Evolutionary conservation across 257 asterid species (phyloP).

Genomic region (Lithospermum erythrorhizon): DNA sequence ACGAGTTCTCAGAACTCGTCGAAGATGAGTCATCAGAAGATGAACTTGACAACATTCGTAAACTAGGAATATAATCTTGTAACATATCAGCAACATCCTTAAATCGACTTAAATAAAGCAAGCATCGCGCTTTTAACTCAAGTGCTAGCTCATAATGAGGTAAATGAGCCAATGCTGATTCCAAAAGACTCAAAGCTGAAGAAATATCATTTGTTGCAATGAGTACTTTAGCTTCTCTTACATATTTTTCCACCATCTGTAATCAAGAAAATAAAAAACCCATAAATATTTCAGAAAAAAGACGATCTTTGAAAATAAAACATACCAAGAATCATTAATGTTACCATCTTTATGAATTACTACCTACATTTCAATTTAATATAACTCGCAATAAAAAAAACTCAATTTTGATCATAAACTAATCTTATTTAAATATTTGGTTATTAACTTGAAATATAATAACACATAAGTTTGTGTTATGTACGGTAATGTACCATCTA

Average conservation of each 20-base stretch:
- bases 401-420: no score
- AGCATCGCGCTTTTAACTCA: constrained; percentile 72
- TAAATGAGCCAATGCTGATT: constrained; percentile 56
- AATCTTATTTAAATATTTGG: no score
- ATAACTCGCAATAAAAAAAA: no score
- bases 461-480: no score
- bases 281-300: no score
- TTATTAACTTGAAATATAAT: no score
- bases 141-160: constrained; percentile 79
- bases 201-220: constrained; percentile 49
- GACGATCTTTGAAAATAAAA: no score
- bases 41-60: constrained; percentile 19
- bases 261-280: not conserved
- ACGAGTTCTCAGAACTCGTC: constrained; percentile 43
- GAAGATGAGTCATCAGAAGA: constrained; percentile 47
- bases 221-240: constrained; percentile 63
- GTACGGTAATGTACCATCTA: no score
- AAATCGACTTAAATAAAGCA: constrained; percentile 67
- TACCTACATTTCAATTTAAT: no score
- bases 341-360: not conserved
- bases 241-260: constrained; percentile 77
- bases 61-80: constrained; percentile 80
- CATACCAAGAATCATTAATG: not conserved
- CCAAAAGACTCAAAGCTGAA: constrained; percentile 61
- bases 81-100: constrained; percentile 89